Percentiles rank a stretch among this genome's conserved stretches.
phyloP scores from a whole-genome alignment of 2,329 filamentous ascomycete genomes.

The Cladophialophora exuberans region DNA sequence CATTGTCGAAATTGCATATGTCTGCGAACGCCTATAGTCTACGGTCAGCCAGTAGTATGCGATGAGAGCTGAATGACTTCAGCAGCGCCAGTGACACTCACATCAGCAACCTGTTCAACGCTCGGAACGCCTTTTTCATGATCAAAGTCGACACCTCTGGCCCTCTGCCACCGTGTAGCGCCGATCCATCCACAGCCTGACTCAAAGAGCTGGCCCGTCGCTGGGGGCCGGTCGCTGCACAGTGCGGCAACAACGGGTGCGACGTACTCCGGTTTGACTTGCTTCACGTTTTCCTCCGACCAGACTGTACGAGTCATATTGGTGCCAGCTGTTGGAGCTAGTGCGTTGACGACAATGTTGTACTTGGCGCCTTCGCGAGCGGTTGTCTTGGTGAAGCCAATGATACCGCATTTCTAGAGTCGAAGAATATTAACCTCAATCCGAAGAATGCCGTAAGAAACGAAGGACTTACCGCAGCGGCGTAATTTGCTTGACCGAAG shows the following conservation, averaged over 20 bases:
- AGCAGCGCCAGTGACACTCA: conserved; percentile 39
- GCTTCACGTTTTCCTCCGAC: conserved; percentile 97
- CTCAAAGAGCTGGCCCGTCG: conserved; percentile 88
- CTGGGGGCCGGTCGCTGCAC: conserved; percentile 81
- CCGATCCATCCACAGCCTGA: conserved; percentile 91
- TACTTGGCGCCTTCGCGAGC: conserved; percentile 93
- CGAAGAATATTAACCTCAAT: conserved; percentile 17
- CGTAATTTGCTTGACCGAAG: conserved; percentile 97
- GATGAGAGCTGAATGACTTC: conserved; percentile 32
- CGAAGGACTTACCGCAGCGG: conserved; percentile 70
- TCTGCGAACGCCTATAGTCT: conserved; percentile 68
- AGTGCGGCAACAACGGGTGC: conserved; percentile 88
- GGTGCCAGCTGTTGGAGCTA: conserved; percentile 95
- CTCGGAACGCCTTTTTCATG: conserved; percentile 34
- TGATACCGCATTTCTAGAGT: conserved; percentile 78
- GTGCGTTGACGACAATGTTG: conserved; percentile 97
- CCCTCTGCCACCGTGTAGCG: conserved; percentile 64
- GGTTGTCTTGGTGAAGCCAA: conserved; percentile 89
- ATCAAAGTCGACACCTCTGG: conserved; percentile 40
- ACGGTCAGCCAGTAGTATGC: conserved; percentile 35
- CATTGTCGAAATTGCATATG: conserved; percentile 86
- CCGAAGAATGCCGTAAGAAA: not conserved
- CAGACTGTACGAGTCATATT: conserved; percentile 92
- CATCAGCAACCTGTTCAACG: conserved; percentile 34
- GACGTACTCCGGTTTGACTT: conserved; percentile 94